A percentile compares a stretch with the other conserved stretches of the same genome.
Evolutionary conservation across 257 asterid genomes (phyloP).

Genomic region (Solanum chmielewskii): DNA sequence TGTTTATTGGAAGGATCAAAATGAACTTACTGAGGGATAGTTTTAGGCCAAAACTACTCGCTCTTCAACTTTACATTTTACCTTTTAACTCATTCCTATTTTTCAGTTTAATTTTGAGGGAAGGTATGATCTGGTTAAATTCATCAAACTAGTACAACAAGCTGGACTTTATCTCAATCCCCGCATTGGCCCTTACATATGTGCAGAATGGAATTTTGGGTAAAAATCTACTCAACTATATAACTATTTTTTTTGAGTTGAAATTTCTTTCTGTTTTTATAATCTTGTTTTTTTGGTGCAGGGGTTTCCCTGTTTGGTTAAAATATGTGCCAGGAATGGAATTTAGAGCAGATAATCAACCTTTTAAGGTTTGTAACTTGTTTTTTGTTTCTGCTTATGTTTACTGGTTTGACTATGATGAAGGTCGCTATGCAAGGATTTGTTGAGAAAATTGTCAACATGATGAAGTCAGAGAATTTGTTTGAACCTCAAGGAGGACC

Average conservation of each 20-base stretch:
- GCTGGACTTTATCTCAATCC: slow-evolving; percentile 88
- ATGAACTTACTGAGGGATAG: not conserved
- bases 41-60: not conserved
- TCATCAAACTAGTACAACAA: slow-evolving; percentile 59
- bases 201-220: slow-evolving; percentile 96
- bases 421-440: slow-evolving; percentile 59
- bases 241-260: not conserved
- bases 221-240: not conserved
- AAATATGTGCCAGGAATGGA: slow-evolving; percentile 76
- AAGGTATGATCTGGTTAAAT: slow-evolving; percentile 56
- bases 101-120: slow-evolving; percentile 69
- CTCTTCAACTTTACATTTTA: not conserved
- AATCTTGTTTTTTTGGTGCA: slow-evolving; percentile 25
- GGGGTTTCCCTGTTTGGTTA: slow-evolving; percentile 95
- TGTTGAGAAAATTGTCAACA: slow-evolving; percentile 31
- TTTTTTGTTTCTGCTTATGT: not conserved
- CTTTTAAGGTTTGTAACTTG: slow-evolving; percentile 51
- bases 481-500: slow-evolving; percentile 79
- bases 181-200: slow-evolving; percentile 77
- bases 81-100: not conserved
- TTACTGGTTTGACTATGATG: not conserved
- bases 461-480: slow-evolving; percentile 48
- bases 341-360: slow-evolving; percentile 73
- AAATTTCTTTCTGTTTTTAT: slow-evolving; percentile 5
- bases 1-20: no score